Conservation (phyloP, 805 yeast genomes). For the Starmerella vaccinii region DNA sequence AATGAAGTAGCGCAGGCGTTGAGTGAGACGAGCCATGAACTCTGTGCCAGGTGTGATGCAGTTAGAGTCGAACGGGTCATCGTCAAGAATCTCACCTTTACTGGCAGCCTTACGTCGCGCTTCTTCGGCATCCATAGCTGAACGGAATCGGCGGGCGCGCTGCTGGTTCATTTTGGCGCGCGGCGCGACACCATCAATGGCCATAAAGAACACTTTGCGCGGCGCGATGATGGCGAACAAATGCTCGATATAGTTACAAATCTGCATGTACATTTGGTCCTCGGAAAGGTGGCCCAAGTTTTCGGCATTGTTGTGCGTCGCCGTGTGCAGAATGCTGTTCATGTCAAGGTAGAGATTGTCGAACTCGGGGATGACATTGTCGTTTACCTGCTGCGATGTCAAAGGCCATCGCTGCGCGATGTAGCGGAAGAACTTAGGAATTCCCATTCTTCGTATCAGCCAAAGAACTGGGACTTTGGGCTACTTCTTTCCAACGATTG, state of each 20-base stretch:
- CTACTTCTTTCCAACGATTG: background rate
- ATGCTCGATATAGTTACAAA: constrained; percentile 90
- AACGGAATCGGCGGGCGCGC: constrained; percentile 81
- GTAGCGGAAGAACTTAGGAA: constrained; percentile 92
- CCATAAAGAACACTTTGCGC: constrained; percentile 77
- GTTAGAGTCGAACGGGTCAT: constrained; percentile 83
- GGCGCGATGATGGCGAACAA: constrained; percentile 82
- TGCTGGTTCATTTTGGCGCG: constrained; percentile 97
- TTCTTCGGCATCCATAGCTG: constrained; percentile 80
- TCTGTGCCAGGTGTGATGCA: constrained; percentile 98
- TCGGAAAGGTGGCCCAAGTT: constrained; percentile 62
- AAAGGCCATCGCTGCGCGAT: constrained; percentile 98
- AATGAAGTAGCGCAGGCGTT: constrained; percentile 78
- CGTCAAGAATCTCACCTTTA: constrained; percentile 69
- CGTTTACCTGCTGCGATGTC: constrained; percentile 77
- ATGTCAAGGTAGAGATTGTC: constrained; percentile 92
- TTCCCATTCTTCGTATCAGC: constrained; percentile 46
- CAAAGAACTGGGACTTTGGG: background rate
- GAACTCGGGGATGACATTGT: constrained; percentile 77
- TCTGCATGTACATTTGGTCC: constrained; percentile 85
- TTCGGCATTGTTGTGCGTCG: constrained; percentile 77
- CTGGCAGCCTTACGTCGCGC: constrained; percentile 31
- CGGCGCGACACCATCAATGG: constrained; percentile 99
- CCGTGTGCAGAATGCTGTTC: constrained; percentile 88
- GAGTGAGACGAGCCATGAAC: constrained; percentile 83